These are phyloP conservation scores for Ophidiomyces ophidiicola DNA, from an alignment of 2,329 filamentous ascomycete species.

Conservation along the genomic window DNA sequence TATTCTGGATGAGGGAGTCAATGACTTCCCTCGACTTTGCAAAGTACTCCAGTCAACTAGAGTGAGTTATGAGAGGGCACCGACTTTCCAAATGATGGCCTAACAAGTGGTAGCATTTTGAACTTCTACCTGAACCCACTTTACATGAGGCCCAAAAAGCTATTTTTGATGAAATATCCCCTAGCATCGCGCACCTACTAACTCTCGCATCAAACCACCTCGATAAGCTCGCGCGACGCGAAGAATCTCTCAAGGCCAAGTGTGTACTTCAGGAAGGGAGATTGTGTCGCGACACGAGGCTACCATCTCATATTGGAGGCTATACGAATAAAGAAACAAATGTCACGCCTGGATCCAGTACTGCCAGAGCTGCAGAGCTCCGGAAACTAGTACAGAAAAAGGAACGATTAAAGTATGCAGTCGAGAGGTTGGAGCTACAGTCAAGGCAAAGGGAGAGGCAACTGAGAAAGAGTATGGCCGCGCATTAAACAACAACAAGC, in stretches of 20 bases:
- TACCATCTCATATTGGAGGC: constrained; percentile 15
- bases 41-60: constrained; percentile 53
- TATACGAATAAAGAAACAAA: constrained; percentile 14
- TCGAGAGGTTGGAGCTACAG: constrained; percentile 74
- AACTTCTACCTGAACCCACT: constrained; percentile 75
- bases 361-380: constrained; percentile 45
- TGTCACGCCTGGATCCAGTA: constrained; percentile 13
- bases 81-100: neutral
- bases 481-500: no score
- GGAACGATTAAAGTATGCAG: constrained; percentile 73
- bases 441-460: constrained; percentile 64
- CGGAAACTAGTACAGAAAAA: constrained; percentile 66
- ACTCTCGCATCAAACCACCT: constrained; percentile 71
- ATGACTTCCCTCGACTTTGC: constrained; percentile 50
- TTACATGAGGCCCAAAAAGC: constrained; percentile 71
- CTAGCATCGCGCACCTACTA: constrained; percentile 67
- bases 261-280: constrained; percentile 71
- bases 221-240: constrained; percentile 68
- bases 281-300: constrained; percentile 36
- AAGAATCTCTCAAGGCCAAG: constrained; percentile 71
- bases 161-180: constrained; percentile 78
- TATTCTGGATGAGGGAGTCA: constrained; percentile 50
- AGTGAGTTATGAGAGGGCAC: constrained; percentile 30
- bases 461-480: constrained; percentile 60
- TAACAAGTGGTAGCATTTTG: constrained; percentile 57